These are phyloP conservation scores for Magnusiomyces tetraspermus DNA, from an alignment of 1,139 yeast genomes.

Conservation along the genomic window DNA sequence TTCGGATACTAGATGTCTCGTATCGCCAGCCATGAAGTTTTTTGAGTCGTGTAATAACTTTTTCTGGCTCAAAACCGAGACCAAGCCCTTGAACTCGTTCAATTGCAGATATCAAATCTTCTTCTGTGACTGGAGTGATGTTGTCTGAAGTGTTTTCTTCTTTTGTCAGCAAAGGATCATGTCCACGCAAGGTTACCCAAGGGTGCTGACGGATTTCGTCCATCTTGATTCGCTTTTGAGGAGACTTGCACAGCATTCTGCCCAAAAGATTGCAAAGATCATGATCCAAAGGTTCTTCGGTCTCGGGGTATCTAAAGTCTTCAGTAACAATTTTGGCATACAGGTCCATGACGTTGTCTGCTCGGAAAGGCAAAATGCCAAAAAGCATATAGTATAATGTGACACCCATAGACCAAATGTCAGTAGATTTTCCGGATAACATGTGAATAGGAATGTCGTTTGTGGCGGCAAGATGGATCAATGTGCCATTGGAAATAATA, in stretches of 20 bases:
- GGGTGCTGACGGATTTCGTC: constrained; percentile 45
- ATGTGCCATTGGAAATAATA: constrained; percentile 33
- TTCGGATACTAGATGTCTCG: background rate
- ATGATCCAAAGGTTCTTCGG: constrained; percentile 6
- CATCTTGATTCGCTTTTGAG: constrained; percentile 46
- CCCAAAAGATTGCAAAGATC: constrained; percentile 24
- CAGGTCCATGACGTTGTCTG: constrained; percentile 42
- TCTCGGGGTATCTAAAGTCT: constrained; percentile 19
- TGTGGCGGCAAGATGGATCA: constrained; percentile 16
- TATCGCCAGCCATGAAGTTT: constrained; percentile 28
- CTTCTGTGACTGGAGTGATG: constrained; percentile 33
- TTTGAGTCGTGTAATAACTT: constrained; percentile 25
- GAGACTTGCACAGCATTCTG: constrained; percentile 41
- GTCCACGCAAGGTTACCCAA: constrained; percentile 43
- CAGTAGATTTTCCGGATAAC: constrained; percentile 55
- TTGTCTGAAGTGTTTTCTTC: constrained; percentile 34
- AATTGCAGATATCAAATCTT: constrained; percentile 33
- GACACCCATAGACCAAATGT: constrained; percentile 75
- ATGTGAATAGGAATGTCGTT: constrained; percentile 34
- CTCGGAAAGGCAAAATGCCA: constrained; percentile 35
- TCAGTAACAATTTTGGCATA: constrained; percentile 28
- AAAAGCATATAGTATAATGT: constrained; percentile 38
- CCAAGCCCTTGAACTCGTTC: constrained; percentile 26
- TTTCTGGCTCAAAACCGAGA: constrained; percentile 20
- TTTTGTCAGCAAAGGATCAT: constrained; percentile 29